Evolutionary conservation across 208 protist species (phyloP), one percentile per base, ranked within the genome.

Genomic region (Leishmania arabica): DNA sequence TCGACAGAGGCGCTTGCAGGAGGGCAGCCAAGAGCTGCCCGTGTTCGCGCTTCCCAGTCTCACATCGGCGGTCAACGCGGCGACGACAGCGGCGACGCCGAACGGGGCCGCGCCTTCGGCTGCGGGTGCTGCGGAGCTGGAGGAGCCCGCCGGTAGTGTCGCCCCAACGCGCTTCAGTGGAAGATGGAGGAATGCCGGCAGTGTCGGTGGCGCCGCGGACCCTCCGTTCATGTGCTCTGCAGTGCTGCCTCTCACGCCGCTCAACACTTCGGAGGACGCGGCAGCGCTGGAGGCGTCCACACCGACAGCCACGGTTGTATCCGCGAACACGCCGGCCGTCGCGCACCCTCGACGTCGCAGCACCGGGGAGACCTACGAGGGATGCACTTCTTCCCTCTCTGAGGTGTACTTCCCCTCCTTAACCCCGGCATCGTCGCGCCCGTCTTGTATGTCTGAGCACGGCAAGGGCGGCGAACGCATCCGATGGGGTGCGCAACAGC

Each of bases 311-410:
- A 62, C 9, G 62, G 45, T 31, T 15, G 42, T 21, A 19, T 0
- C 9, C 17, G 40, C 60, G 40, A 13, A 24, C 27, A 8, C 17
- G 49, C 53, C 24, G 42, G 42, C 77, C 27, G 77, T 53, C 2
- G 58, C 54, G 21, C 60, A 80, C 58, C 42, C 79, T 40, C 77
- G 68, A 4, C 77, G 78, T 13, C 47, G 54, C 42, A 66, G 62
- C 17, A 53, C 71, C 0, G 82, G 77, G 0, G 78, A 75, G 24
- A 77, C 78, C 3, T 79, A 86, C 60, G 37, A 82, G 37, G 78
- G 82, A 34, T 76, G 74, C 78, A 86, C 78, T 27, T 80, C 82
- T 11, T 73, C 82, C 34, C 80, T 86, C 42, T 82, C 75, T 19
- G 53, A 65, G 72, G 37, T 75, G 5, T 80, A 73, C 73, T 62